These are phyloP conservation scores for Apium graveolens DNA, from an alignment of 129 eudicot species.

Conservation along the genomic window DNA sequence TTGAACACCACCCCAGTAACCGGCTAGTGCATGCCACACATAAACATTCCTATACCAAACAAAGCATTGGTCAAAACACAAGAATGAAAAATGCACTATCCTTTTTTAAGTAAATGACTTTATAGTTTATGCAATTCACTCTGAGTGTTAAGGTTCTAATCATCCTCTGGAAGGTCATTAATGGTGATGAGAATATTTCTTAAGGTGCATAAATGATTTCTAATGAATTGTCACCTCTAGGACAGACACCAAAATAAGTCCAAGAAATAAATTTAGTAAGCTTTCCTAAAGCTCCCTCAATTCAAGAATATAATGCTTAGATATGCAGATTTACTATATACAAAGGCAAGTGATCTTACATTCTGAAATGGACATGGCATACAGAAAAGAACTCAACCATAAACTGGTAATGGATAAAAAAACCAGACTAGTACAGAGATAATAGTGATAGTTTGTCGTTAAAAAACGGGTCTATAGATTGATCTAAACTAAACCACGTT, in stretches of 20 bases:
- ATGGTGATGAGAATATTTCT: background rate
- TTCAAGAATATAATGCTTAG: background rate
- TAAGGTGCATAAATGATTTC: background rate
- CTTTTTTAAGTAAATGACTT: background rate
- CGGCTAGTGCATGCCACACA: conserved; percentile 93
- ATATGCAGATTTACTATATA: background rate
- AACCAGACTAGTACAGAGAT: background rate
- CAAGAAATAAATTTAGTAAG: background rate
- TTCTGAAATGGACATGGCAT: background rate
- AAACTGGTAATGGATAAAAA: background rate
- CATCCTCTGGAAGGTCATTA: background rate
- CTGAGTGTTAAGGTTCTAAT: background rate
- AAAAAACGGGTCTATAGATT: background rate
- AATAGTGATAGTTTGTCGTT: background rate
- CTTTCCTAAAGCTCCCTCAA: background rate
- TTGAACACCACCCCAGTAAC: conserved; percentile 98
- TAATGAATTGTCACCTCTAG: background rate
- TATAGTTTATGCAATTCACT: background rate
- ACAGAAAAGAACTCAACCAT: background rate
- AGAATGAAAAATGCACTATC: background rate
- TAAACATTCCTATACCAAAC: conserved; percentile 53
- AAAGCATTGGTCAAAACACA: background rate
- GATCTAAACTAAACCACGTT: background rate
- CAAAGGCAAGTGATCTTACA: background rate
- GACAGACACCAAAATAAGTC: background rate